These are phyloP conservation scores for Malbranchea zuffiana DNA, from an alignment of 2,329 filamentous ascomycete species.

Conservation along the genomic window DNA sequence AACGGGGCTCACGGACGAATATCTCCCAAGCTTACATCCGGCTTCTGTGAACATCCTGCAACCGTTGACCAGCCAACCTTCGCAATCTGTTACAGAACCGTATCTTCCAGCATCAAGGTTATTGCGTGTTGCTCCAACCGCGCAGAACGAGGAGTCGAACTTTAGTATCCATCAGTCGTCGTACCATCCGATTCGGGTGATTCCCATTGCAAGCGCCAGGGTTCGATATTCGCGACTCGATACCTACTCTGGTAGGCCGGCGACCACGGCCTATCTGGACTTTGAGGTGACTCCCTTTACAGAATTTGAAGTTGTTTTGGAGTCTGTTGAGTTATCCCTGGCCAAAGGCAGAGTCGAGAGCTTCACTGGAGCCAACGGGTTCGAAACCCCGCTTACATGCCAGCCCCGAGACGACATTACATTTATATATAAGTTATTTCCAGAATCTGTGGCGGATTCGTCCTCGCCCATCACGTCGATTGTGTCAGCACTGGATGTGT, in stretches of 20 bases:
- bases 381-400: slow-evolving; percentile 31
- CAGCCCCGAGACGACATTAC: slow-evolving; percentile 48
- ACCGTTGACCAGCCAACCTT: slow-evolving; percentile 41
- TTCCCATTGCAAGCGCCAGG: slow-evolving; percentile 46
- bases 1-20: slow-evolving; percentile 37
- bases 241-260: slow-evolving; percentile 33
- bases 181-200: slow-evolving; percentile 43
- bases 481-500: slow-evolving; percentile 37
- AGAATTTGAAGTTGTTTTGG: slow-evolving; percentile 40
- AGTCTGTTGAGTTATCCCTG: slow-evolving; percentile 38
- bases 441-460: slow-evolving; percentile 28
- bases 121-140: slow-evolving; percentile 44
- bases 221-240: slow-evolving; percentile 44
- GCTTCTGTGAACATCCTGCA: slow-evolving; percentile 49
- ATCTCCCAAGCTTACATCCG: slow-evolving; percentile 44
- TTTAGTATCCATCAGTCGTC: slow-evolving; percentile 45
- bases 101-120: slow-evolving; percentile 49
- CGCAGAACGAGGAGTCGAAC: slow-evolving; percentile 38
- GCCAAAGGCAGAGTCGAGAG: slow-evolving; percentile 39
- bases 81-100: slow-evolving; percentile 32
- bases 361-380: slow-evolving; percentile 28
- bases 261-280: slow-evolving; percentile 44
- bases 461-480: slow-evolving; percentile 29
- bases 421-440: slow-evolving; percentile 44
- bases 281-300: slow-evolving; percentile 46